phyloP scores from a whole-genome alignment of 164 flowering plant species.

The Macadamia integrifolia region DNA sequence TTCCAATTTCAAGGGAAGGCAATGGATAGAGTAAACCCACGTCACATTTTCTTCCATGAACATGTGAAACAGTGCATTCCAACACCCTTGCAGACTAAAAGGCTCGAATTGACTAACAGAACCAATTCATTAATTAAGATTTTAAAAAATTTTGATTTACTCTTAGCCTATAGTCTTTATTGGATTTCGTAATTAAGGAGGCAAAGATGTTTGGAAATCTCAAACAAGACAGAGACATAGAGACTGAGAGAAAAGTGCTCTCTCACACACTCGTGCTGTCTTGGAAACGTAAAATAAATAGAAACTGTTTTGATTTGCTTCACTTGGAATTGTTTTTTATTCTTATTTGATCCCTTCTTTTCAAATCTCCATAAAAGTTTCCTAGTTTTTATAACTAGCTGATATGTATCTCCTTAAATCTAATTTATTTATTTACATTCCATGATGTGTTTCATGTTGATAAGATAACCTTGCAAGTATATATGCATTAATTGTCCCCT shows the following conservation, averaged over 20 bases:
- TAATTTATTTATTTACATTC: background rate
- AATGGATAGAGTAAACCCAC: background rate
- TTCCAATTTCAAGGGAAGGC: background rate
- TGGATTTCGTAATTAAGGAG: conserved; percentile 17
- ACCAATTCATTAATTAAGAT: background rate
- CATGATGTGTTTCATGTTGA: conserved; percentile 2
- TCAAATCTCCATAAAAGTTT: background rate
- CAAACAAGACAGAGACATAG: conserved; percentile 23
- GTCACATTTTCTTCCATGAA: background rate
- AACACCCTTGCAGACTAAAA: background rate
- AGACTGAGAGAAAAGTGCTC: background rate
- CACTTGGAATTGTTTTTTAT: background rate
- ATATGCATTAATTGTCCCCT: conserved; percentile 7
- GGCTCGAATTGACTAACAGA: background rate
- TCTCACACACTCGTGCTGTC: conserved; percentile 28
- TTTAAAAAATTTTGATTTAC: background rate
- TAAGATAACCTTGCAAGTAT: background rate
- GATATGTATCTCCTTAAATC: background rate
- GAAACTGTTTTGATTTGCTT: background rate
- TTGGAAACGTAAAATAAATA: conserved; percentile 17
- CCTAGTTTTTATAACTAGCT: background rate
- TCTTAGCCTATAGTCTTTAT: background rate
- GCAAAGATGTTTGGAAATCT: conserved; percentile 22
- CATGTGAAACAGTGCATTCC: background rate
- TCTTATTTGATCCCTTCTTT: background rate